phyloP scores from a whole-genome alignment of 1,284 basidiomycete genomes.

The Pterulicium gracile region DNA sequence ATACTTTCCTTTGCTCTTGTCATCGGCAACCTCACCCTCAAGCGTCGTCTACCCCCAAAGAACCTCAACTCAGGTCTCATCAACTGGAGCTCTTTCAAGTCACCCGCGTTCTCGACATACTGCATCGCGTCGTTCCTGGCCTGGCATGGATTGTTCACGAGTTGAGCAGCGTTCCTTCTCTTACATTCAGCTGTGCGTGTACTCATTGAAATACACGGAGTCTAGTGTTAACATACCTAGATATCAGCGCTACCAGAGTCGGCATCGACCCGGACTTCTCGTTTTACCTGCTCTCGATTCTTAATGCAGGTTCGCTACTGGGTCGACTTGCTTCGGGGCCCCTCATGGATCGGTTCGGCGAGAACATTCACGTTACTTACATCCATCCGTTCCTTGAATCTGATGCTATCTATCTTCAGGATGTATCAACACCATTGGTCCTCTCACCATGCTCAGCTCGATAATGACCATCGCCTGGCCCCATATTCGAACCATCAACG shows the following conservation, averaged over 20 bases:
- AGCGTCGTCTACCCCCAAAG: conserved; percentile 38
- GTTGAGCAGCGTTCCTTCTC: conserved; percentile 23
- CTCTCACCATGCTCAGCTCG: conserved; percentile 31
- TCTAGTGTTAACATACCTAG: conserved; percentile 37
- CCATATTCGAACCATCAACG: conserved; percentile 23
- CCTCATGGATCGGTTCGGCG: conserved; percentile 29
- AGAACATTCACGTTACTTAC: conserved; percentile 19
- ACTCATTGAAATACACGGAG: not conserved
- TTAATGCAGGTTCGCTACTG: conserved; percentile 33
- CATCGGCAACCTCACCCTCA: conserved; percentile 29
- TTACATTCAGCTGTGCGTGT: not conserved
- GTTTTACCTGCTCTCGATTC: conserved; percentile 40
- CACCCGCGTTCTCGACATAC: conserved; percentile 31
- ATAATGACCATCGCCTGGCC: conserved; percentile 44
- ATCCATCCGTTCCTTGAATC: not conserved
- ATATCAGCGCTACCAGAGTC: conserved; percentile 27
- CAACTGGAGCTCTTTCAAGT: conserved; percentile 37
- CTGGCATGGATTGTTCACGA: conserved; percentile 54
- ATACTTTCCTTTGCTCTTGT: conserved; percentile 29
- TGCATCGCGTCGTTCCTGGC: conserved; percentile 29
- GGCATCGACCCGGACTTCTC: conserved; percentile 32
- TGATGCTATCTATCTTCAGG: conserved; percentile 23
- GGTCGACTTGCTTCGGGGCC: conserved; percentile 30
- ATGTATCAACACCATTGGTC: conserved; percentile 36
- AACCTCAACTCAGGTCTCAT: conserved; percentile 37